Evolutionary conservation across 352 stramenopile species (phyloP).

Genomic region (Nothophytophthora sp.): DNA sequence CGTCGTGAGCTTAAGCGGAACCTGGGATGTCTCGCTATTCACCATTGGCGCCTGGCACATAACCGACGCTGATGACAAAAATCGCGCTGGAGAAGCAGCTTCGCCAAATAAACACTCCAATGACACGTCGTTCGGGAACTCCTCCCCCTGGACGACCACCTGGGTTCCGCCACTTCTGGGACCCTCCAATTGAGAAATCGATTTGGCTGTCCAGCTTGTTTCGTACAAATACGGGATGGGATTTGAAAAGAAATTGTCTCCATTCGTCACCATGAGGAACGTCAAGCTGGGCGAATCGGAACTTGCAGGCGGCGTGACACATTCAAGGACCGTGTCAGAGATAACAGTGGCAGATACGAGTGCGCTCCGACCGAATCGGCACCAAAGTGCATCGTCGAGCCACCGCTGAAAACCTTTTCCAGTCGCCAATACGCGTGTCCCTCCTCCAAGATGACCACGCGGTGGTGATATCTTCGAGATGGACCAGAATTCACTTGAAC

Average conservation of each 20-base stretch:
- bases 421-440: conserved; percentile 39
- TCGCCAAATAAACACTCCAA: conserved; percentile 45
- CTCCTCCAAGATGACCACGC: conserved; percentile 36
- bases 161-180: conserved; percentile 34
- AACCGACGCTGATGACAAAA: conserved; percentile 26
- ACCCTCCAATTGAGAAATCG: conserved; percentile 24
- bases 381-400: conserved; percentile 31
- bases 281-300: conserved; percentile 21
- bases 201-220: conserved; percentile 27
- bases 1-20: conserved; percentile 51
- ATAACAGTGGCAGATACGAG: conserved; percentile 28
- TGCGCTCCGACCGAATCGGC: conserved; percentile 52
- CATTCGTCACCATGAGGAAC: conserved; percentile 64
- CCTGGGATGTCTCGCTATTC: neutral
- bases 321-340: conserved; percentile 44
- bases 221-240: conserved; percentile 56
- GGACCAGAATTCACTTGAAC: conserved; percentile 18
- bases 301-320: conserved; percentile 30
- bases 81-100: conserved; percentile 7
- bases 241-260: conserved; percentile 59
- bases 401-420: conserved; percentile 44
- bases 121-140: conserved; percentile 26
- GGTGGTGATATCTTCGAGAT: conserved; percentile 29
- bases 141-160: conserved; percentile 33
- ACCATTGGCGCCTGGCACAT: conserved; percentile 22